phyloP scores from a whole-genome alignment of 2,329 filamentous ascomycete species.

The Coleophoma crateriformis region DNA sequence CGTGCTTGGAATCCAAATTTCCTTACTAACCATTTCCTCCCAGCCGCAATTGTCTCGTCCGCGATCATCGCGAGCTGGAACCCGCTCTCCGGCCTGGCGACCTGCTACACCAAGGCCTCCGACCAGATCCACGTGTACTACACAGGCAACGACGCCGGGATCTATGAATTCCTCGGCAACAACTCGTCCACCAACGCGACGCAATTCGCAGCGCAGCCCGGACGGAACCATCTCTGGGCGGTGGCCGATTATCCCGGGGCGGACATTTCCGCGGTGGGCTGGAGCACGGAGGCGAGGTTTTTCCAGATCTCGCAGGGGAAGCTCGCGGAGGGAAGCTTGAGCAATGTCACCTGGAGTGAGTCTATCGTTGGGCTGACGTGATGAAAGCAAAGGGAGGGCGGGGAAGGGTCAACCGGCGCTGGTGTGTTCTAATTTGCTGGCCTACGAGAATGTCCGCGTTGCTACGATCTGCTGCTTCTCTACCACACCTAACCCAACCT shows the following conservation, averaged over 20 bases:
- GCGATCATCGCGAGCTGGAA: slow-evolving; percentile 9
- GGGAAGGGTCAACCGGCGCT: no score
- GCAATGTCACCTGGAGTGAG: slow-evolving; percentile 13
- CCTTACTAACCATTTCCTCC: background rate
- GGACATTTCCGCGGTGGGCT: slow-evolving; percentile 14
- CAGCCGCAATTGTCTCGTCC: slow-evolving; percentile 3
- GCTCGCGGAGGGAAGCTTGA: slow-evolving; percentile 9
- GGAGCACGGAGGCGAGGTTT: slow-evolving; percentile 13
- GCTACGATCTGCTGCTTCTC: no score
- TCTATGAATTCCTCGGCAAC: slow-evolving; percentile 16
- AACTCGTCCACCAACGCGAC: slow-evolving; percentile 7
- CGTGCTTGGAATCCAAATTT: background rate
- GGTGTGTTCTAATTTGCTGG: no score
- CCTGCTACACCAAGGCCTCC: slow-evolving; percentile 6
- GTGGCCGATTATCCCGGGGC: slow-evolving; percentile 14
- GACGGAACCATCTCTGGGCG: slow-evolving; percentile 10
- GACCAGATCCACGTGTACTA: slow-evolving; percentile 18
- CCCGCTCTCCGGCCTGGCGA: slow-evolving; percentile 12
- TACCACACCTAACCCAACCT: no score
- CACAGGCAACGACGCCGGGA: slow-evolving; percentile 12
- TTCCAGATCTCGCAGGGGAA: slow-evolving; percentile 8
- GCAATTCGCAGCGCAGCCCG: slow-evolving; percentile 6
- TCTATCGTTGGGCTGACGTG: background rate
- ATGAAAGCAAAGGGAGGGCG: no score
- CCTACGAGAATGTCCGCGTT: no score